A percentile compares a stretch with the other conserved stretches of the same genome.
Evolutionary conservation across 306 rosid species (phyloP).

Genomic region (Prunus padus): DNA sequence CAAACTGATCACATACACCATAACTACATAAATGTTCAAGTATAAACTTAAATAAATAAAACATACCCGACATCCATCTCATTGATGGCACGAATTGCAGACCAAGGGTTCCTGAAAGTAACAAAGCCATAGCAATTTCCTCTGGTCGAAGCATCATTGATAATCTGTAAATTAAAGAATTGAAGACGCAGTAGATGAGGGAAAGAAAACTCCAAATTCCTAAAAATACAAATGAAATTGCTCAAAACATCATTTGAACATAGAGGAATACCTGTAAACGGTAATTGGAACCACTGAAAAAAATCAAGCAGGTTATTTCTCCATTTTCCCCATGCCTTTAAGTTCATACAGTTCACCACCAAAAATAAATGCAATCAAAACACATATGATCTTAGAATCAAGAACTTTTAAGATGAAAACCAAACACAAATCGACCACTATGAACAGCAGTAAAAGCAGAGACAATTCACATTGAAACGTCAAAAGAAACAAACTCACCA

Average conservation of each 20-base stretch:
- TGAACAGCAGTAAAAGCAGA: not conserved
- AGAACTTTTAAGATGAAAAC: not conserved
- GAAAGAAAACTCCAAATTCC: not conserved
- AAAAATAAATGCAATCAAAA: too few species aligned
- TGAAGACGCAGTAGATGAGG: not conserved
- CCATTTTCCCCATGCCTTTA: too few species aligned
- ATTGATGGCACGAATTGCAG: conserved; percentile 81
- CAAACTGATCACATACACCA: conserved; percentile 17
- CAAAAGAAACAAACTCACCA: conserved; percentile 44
- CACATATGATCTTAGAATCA: not conserved
- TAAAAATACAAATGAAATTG: too few species aligned
- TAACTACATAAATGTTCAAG: not conserved
- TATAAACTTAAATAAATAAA: not conserved
- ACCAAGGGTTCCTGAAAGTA: conserved; percentile 83
- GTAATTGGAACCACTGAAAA: too few species aligned
- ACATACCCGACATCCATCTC: conserved; percentile 93
- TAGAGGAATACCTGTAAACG: too few species aligned
- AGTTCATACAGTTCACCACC: too few species aligned
- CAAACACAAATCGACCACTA: not conserved
- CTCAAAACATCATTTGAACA: too few species aligned
- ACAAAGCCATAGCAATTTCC: conserved; percentile 95
- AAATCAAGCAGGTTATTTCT: too few species aligned
- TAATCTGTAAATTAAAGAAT: conserved; percentile 48
- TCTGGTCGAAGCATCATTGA: conserved; percentile 66
- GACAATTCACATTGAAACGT: not conserved